Conservation (phyloP, 805 yeast genomes). For the Cyberlindnera suaveolens region DNA sequence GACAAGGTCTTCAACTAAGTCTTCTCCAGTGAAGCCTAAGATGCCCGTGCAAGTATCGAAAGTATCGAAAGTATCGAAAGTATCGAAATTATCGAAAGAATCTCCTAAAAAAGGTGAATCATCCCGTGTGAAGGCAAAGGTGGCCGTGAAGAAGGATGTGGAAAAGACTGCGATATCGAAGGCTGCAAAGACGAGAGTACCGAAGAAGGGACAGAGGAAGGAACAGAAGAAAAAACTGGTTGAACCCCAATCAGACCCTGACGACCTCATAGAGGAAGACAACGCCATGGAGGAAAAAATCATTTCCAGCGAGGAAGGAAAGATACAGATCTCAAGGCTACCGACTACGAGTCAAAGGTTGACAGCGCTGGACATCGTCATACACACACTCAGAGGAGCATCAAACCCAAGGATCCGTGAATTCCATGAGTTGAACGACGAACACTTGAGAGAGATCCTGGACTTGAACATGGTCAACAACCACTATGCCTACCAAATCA, state of each 20-base stretch:
- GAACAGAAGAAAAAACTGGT: background rate
- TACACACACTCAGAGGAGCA: constrained; percentile 7
- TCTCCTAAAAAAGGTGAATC: no score
- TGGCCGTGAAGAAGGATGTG: no score
- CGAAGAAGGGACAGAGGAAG: background rate
- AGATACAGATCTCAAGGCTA: constrained; percentile 21
- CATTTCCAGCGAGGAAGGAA: background rate
- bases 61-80: no score
- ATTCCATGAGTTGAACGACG: constrained; percentile 20
- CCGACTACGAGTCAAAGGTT: constrained; percentile 16
- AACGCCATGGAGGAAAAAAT: background rate
- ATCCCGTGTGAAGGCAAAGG: no score
- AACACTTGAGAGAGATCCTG: constrained; percentile 27
- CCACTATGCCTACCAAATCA: constrained; percentile 25
- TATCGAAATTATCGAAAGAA: no score
- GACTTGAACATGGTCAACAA: constrained; percentile 32
- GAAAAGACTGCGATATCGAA: background rate
- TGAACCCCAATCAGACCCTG: background rate
- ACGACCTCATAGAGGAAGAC: background rate
- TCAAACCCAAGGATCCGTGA: constrained; percentile 5
- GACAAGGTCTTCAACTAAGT: no score
- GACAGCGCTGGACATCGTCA: constrained; percentile 16
- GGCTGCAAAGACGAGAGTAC: background rate
- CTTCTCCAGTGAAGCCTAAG: no score
- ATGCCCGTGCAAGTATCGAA: no score